phyloP scores from a whole-genome alignment of 192 early-diverging fungal species.

The Linnemannia schmuckeri region DNA sequence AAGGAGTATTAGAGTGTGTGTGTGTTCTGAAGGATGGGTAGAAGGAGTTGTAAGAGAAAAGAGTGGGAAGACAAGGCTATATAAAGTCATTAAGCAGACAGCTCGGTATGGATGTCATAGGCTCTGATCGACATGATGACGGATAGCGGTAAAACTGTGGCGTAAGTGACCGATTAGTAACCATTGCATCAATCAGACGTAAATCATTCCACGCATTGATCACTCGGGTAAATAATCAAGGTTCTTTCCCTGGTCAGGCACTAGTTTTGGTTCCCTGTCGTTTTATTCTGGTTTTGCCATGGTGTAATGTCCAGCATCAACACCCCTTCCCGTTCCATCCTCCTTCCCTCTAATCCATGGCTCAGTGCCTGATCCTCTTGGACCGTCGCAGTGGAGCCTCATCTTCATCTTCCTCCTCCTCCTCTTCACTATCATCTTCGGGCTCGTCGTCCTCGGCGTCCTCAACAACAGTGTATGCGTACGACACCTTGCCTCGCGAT shows the following conservation, averaged over 20 bases:
- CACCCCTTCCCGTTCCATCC: neutral
- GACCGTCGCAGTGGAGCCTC: constrained; percentile 24
- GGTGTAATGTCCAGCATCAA: neutral
- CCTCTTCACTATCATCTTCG: constrained; percentile 5
- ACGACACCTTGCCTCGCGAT: constrained; percentile 19
- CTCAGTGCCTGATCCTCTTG: constrained; percentile 30
- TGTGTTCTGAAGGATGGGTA: neutral
- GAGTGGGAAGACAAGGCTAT: neutral
- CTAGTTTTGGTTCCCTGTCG: no score
- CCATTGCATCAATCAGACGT: no score
- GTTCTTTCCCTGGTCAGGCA: no score
- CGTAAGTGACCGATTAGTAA: no score
- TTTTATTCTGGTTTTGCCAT: neutral
- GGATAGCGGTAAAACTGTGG: no score
- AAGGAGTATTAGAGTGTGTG: neutral
- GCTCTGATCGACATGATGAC: no score
- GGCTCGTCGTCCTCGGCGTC: constrained; percentile 19
- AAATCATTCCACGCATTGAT: no score
- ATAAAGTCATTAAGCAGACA: no score
- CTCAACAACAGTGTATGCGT: constrained; percentile 9
- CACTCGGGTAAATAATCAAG: no score
- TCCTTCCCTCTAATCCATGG: neutral
- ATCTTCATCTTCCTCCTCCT: constrained; percentile 24
- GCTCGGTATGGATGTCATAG: no score
- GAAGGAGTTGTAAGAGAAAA: neutral